Evolutionary conservation across 495 filamentous ascomycete species (phyloP), one percentile per base, ranked within the genome.

Genomic region (Xylaria sp.): DNA sequence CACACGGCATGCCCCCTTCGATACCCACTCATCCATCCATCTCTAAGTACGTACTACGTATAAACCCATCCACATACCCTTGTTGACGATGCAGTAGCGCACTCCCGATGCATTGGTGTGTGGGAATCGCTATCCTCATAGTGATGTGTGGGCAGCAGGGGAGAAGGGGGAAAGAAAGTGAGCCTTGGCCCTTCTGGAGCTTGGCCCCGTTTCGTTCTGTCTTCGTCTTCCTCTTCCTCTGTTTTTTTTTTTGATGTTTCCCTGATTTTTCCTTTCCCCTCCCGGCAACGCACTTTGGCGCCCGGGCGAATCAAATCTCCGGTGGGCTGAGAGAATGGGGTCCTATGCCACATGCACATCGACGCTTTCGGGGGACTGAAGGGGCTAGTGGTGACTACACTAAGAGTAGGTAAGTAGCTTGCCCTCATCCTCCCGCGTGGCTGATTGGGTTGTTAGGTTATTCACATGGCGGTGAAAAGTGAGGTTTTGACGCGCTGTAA

Each of bases 391-490:
- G 50, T 61, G n/a, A n/a, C n/a, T n/a, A n/a, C n/a, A n/a, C n/a
- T n/a, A n/a, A n/a, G n/a, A n/a, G n/a, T n/a, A n/a, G n/a, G n/a
- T n/a, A n/a, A n/a, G 43, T 11, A 35, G 19, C 26, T 33, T 61
- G 41, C 55, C 44, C 67, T 61, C 67, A 26, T 61, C 26, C 41
- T 71, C 66, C 66, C 62, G 65, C 66, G 57, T 73, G 72, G 72
- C 53, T 78, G 76, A 78, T 78, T 78, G 76, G 76, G 64, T 61
- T 69, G 72, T 68, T 8, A 4, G 35, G 35, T 61, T 61, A 67
- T 67, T 63, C 74, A 78, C 77, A 75, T 78, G 75, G 76, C 77
- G 77, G 77, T 78, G 77, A 75, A 78, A 61, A 29, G 31, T 17
- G 59, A 33, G 58, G 31, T 50, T 31, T 50, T 31, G 11, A 24